Evolutionary conservation across 225 moss, liverwort and hornwort genomes (phyloP).

Genomic region (Anthoceros angustus): DNA sequence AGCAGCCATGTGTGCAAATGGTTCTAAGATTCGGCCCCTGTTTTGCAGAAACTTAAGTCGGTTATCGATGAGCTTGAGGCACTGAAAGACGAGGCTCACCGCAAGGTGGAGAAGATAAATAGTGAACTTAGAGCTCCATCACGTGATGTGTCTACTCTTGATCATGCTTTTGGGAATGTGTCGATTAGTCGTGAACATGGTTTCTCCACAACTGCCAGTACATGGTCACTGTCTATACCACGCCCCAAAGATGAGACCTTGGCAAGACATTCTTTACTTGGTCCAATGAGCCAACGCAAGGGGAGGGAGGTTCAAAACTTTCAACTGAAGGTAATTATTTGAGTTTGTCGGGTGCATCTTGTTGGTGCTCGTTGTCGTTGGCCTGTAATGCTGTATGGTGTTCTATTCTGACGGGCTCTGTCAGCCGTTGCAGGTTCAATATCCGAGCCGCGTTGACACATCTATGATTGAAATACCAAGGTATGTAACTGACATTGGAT

Average conservation of each 20-base stretch:
- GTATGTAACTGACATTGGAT: conserved; percentile 22
- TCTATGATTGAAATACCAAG: conserved; percentile 94
- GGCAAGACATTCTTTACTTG: conserved; percentile 80
- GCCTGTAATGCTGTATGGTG: conserved; percentile 5
- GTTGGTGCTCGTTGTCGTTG: conserved; percentile 6
- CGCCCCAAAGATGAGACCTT: conserved; percentile 81
- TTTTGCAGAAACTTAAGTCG: conserved; percentile 52
- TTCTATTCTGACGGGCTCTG: neutral
- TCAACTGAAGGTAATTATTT: conserved; percentile 41
- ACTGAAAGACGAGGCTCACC: conserved; percentile 63
- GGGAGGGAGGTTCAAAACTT: conserved; percentile 29
- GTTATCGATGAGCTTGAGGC: conserved; percentile 62
- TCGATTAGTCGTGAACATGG: conserved; percentile 10
- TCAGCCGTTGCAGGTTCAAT: conserved; percentile 52
- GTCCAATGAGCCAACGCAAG: conserved; percentile 31
- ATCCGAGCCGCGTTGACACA: conserved; percentile 73
- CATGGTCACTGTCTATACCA: conserved; percentile 66
- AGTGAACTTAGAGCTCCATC: conserved; percentile 15
- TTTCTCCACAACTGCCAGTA: neutral
- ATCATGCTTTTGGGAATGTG: conserved; percentile 28
- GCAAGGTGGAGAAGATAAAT: conserved; percentile 56
- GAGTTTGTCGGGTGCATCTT: neutral
- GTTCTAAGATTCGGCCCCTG: neutral
- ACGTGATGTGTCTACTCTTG: conserved; percentile 24
- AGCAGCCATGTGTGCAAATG: too few species aligned